These are phyloP conservation scores for Choricystis sp. DNA, from an alignment of 139 green algal genomes.

Conservation along the genomic window DNA sequence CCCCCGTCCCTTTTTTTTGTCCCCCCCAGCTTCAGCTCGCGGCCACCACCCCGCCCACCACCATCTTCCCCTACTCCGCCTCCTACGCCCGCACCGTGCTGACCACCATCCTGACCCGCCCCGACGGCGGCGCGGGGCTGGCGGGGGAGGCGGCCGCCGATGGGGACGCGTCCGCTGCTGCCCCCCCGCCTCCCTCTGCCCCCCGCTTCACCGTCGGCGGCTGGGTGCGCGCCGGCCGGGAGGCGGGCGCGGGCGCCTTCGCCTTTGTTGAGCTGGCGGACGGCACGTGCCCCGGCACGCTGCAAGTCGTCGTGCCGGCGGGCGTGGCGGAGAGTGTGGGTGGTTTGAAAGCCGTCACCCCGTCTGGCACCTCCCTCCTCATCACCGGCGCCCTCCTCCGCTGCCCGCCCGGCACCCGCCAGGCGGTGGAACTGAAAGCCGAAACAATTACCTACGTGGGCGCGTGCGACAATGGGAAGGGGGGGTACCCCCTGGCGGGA, in stretches of 20 bases:
- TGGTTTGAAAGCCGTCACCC: slow-evolving; percentile 38
- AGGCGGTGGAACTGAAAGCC: slow-evolving; percentile 71
- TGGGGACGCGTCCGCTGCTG: background rate
- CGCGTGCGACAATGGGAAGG: slow-evolving; percentile 45
- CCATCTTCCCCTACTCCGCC: slow-evolving; percentile 30
- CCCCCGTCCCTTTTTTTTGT: background rate
- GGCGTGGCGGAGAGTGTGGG: slow-evolving; percentile 52
- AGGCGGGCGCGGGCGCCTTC: slow-evolving; percentile 77
- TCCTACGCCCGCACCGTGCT: slow-evolving; percentile 36
- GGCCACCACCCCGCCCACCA: slow-evolving; percentile 14
- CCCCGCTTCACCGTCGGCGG: slow-evolving; percentile 60
- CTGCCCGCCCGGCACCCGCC: slow-evolving; percentile 76
- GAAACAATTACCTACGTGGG: slow-evolving; percentile 66
- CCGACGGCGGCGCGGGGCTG: slow-evolving; percentile 43
- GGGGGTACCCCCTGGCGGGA: slow-evolving; percentile 85
- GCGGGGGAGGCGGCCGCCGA: slow-evolving; percentile 14
- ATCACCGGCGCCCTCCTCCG: slow-evolving; percentile 68
- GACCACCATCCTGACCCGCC: slow-evolving; percentile 32
- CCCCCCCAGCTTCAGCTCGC: slow-evolving; percentile 16
- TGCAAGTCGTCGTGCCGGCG: slow-evolving; percentile 72
- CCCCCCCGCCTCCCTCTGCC: background rate
- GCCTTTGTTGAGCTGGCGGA: slow-evolving; percentile 98
- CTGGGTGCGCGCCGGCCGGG: slow-evolving; percentile 96
- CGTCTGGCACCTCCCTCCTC: slow-evolving; percentile 73
- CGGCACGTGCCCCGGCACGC: slow-evolving; percentile 67